phyloP scores from a whole-genome alignment of 345 rosid species.

The Acer negundo region DNA sequence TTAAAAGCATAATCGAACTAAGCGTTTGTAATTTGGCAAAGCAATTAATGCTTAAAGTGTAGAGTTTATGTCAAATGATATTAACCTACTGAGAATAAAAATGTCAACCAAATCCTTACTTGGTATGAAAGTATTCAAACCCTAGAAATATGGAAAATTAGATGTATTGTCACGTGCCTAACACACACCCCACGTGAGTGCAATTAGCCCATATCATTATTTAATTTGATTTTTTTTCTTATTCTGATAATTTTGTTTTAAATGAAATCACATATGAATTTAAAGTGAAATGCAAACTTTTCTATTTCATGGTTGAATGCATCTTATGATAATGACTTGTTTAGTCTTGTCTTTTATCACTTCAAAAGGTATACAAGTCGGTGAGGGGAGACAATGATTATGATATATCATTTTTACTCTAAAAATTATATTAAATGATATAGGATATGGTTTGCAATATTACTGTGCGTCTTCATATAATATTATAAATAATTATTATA shows the following conservation, averaged over 20 bases:
- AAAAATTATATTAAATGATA: no score
- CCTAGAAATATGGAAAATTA: background rate
- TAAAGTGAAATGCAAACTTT: conserved; percentile 1
- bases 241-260: background rate
- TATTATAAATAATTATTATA: no score
- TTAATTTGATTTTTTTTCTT: background rate
- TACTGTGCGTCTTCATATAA: no score
- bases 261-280: background rate
- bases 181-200: conserved; percentile 19
- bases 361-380: no score
- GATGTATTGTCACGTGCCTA: conserved; percentile 21
- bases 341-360: no score
- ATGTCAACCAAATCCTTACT: background rate
- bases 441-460: no score
- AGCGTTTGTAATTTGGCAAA: background rate
- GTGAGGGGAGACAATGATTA: no score
- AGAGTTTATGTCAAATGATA: background rate
- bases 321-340: background rate
- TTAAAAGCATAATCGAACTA: background rate
- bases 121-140: background rate
- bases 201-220: background rate
- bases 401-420: no score
- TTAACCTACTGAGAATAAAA: background rate
- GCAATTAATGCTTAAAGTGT: background rate
- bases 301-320: conserved; percentile 3